Conservation (phyloP, 441 rosid genomes). For the Pelargonium myrrhifolium region DNA sequence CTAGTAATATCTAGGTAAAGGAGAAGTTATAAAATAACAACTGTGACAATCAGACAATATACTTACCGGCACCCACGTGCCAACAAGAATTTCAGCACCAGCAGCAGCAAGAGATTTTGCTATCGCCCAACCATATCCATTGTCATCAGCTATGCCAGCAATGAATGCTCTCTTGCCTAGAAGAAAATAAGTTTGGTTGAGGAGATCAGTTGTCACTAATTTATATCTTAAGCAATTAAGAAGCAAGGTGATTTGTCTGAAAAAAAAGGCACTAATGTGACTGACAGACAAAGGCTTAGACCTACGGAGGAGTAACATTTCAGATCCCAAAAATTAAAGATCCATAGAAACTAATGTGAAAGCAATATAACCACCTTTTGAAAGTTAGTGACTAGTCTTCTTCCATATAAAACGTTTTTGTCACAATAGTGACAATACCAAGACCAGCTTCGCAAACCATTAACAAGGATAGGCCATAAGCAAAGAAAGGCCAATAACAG, state of each 20-base stretch:
- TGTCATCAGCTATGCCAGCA: conserved; percentile 96
- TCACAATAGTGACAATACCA: too few relatives aligned
- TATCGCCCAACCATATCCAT: conserved; percentile 98
- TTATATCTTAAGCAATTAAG: not conserved
- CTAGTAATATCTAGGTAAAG: too few relatives aligned
- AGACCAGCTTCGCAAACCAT: too few relatives aligned
- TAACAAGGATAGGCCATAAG: too few relatives aligned
- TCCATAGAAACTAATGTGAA: too few relatives aligned
- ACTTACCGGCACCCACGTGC: conserved; percentile 98
- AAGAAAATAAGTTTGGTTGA: not conserved
- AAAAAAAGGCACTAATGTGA: not conserved
- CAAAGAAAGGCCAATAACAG: too few relatives aligned
- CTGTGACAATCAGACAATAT: not conserved
- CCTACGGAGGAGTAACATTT: too few relatives aligned
- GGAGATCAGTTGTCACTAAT: not conserved
- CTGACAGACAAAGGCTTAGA: not conserved
- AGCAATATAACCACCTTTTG: too few relatives aligned
- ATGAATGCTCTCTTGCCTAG: conserved; percentile 87
- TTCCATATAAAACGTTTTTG: not conserved
- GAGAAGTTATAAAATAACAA: too few relatives aligned
- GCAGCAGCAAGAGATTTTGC: conserved; percentile 98
- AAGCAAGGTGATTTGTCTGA: not conserved
- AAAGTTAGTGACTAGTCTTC: not conserved
- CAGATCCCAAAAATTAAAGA: too few relatives aligned
- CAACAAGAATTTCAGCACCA: conserved; percentile 90